These are phyloP conservation scores for Trifolium fragiferum DNA, from an alignment of 306 rosid species.

Conservation along the genomic window DNA sequence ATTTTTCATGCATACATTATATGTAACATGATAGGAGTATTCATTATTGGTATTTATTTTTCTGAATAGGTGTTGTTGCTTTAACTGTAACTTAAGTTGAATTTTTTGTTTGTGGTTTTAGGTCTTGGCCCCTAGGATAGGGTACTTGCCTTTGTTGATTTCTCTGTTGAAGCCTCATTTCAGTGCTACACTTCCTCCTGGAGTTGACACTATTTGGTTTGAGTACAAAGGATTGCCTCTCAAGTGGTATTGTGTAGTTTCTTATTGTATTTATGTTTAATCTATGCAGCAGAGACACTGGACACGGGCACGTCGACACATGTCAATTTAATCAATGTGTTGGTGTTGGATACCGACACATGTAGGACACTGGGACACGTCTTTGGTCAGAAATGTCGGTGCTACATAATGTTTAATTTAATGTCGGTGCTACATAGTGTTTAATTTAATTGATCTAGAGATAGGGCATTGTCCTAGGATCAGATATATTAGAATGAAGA, in stretches of 20 bases:
- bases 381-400: no score
- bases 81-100: not conserved
- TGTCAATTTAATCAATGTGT: no score
- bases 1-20: not conserved
- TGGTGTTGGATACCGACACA: no score
- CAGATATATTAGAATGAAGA: not conserved
- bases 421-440: not conserved
- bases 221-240: constrained; percentile 90
- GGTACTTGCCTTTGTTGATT: constrained; percentile 84
- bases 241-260: constrained; percentile 61
- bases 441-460: not conserved
- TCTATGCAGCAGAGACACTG: no score
- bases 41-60: no score
- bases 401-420: not conserved
- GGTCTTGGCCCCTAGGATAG: constrained; percentile 92
- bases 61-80: not conserved
- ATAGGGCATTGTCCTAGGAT: not conserved
- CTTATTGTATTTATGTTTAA: not conserved
- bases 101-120: constrained; percentile 38
- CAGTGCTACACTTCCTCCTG: constrained; percentile 84
- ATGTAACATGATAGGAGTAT: not conserved
- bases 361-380: no score
- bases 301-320: no score
- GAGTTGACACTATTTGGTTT: constrained; percentile 87
- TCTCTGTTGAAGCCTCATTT: constrained; percentile 79